Percentiles rank a stretch among this genome's conserved stretches.
These are phyloP conservation scores for Phytophthora pluvialis DNA, from an alignment of 352 stramenopile genomes.

Conservation along the genomic window DNA sequence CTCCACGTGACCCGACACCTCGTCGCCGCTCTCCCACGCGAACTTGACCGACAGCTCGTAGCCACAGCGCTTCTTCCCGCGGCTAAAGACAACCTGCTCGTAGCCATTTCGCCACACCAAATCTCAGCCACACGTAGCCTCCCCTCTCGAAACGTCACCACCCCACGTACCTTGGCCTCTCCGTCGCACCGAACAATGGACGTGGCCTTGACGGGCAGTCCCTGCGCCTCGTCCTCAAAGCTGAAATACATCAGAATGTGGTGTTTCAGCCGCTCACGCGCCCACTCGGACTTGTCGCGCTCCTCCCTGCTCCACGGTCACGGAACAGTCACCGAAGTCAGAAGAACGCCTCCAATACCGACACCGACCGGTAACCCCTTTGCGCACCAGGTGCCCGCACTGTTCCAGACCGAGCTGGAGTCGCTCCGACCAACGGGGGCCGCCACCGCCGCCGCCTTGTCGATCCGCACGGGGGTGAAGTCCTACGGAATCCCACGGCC, in stretches of 20 bases:
- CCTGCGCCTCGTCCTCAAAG: constrained; percentile 55
- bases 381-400: constrained; percentile 76
- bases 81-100: constrained; percentile 73
- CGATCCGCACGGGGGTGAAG: constrained; percentile 79
- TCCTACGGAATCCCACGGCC: constrained; percentile 46
- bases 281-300: constrained; percentile 84
- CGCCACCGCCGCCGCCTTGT: constrained; percentile 31
- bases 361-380: constrained; percentile 10
- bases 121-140: constrained; percentile 1
- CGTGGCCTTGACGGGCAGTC: constrained; percentile 62
- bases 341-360: not conserved
- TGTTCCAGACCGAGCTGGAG: constrained; percentile 81
- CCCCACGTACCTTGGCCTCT: constrained; percentile 70
- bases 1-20: constrained; percentile 73
- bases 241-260: constrained; percentile 68
- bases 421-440: constrained; percentile 31
- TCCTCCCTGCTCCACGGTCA: constrained; percentile 63
- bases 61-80: constrained; percentile 85
- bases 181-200: constrained; percentile 76
- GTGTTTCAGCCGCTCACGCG: constrained; percentile 71
- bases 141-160: not conserved
- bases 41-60: constrained; percentile 89
- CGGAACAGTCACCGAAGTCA: constrained; percentile 13
- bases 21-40: constrained; percentile 58
- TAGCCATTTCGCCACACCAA: not conserved